Conservation (phyloP, 2,329 filamentous ascomycete species). For the Sclerotinia nivalis region DNA sequence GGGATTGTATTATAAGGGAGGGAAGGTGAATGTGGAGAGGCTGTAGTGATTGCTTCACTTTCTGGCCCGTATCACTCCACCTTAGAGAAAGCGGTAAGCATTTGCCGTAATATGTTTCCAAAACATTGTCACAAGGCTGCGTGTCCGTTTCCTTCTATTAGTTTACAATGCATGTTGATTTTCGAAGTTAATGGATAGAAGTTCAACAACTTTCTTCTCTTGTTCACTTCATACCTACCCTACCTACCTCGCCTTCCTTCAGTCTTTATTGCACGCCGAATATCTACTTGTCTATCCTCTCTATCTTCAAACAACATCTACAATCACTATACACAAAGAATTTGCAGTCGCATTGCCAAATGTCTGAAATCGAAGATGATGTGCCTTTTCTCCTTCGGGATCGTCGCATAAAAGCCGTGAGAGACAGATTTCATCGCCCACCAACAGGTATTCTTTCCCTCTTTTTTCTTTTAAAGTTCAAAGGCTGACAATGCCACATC, state of each 20-base stretch:
- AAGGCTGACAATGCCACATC: neutral
- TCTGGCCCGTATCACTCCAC: neutral
- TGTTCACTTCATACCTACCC: neutral
- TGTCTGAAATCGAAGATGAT: neutral
- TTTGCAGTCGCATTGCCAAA: neutral
- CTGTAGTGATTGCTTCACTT: neutral
- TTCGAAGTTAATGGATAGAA: neutral
- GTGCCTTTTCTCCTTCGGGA: constrained; percentile 6
- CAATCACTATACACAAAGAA: neutral
- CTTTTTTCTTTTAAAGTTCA: neutral
- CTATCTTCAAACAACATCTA: too few species aligned
- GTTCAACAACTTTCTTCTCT: too few species aligned
- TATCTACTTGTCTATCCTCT: neutral
- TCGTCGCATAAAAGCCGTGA: constrained; percentile 11
- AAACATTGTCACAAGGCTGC: neutral
- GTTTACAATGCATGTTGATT: neutral
- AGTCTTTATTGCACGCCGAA: neutral
- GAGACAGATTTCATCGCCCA: neutral
- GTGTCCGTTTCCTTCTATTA: rapidly evolving
- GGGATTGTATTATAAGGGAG: neutral
- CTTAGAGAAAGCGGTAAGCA: neutral
- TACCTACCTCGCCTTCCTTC: neutral
- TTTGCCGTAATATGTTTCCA: neutral
- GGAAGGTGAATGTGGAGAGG: constrained; percentile 1
- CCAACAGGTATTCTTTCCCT: constrained; percentile 1